These are phyloP conservation scores for Aurinia saxatilis DNA, from an alignment of 345 rosid genomes.

Conservation along the genomic window DNA sequence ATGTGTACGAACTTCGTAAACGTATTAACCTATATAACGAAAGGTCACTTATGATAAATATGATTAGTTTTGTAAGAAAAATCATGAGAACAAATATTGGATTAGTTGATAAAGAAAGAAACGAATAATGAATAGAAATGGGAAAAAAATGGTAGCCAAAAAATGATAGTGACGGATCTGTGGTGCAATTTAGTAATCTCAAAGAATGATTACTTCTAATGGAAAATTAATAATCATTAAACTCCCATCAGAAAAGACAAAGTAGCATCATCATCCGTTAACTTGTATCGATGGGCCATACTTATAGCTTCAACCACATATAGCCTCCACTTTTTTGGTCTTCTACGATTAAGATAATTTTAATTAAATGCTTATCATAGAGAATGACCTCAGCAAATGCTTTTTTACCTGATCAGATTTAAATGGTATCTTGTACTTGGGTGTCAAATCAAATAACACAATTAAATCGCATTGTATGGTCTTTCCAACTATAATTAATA, in stretches of 20 bases:
- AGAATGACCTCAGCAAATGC: slow-evolving; percentile 23
- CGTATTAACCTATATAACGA: not conserved
- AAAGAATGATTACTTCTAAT: not conserved
- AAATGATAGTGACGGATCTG: slow-evolving; percentile 8
- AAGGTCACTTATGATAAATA: not conserved
- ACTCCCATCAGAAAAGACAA: not conserved
- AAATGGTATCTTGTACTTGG: not conserved
- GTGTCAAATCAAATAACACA: not conserved
- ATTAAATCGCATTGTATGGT: not conserved
- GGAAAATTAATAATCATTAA: slow-evolving; percentile 8
- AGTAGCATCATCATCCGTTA: slow-evolving; percentile 9
- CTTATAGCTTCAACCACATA: slow-evolving; percentile 7
- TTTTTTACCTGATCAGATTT: not conserved
- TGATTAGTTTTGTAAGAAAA: not conserved
- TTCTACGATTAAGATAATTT: not conserved
- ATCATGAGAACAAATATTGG: not conserved
- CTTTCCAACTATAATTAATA: not conserved
- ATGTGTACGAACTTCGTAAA: not conserved
- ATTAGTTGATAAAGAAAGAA: not conserved
- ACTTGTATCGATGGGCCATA: slow-evolving; percentile 14
- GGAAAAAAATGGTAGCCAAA: not conserved
- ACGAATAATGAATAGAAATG: not conserved
- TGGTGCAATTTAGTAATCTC: not conserved
- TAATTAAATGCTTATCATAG: not conserved
- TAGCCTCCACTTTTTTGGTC: not conserved